Conservation (phyloP, 2,329 filamentous ascomycete species). For the Fusarium sp. region DNA sequence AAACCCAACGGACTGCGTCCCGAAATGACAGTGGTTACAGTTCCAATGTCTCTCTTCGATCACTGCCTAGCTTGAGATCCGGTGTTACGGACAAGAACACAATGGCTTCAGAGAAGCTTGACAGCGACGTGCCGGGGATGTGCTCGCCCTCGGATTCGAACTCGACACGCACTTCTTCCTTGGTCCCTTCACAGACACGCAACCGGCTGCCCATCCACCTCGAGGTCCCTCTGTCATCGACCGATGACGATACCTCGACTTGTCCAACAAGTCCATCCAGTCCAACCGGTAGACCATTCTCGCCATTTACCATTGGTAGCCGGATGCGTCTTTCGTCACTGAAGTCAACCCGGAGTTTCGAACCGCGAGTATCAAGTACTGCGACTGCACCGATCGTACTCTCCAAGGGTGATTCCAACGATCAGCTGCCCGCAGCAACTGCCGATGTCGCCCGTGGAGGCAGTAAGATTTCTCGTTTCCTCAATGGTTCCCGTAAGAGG, state of each 20-base stretch:
- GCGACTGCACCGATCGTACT: conserved; percentile 17
- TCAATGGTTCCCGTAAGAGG: conserved; percentile 35
- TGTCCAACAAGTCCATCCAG: conserved; percentile 34
- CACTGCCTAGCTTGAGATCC: conserved; percentile 54
- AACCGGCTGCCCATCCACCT: conserved; percentile 34
- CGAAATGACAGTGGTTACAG: conserved; percentile 72
- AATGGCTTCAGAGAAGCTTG: conserved; percentile 35
- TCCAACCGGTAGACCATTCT: conserved; percentile 28
- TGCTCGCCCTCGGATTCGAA: conserved; percentile 32
- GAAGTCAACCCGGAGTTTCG: conserved; percentile 32
- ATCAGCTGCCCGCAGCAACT: neutral
- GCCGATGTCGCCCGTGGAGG: conserved; percentile 1
- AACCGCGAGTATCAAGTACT: conserved; percentile 24
- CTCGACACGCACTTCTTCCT: conserved; percentile 36
- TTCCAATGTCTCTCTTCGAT: conserved; percentile 68
- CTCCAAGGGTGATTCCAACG: conserved; percentile 1
- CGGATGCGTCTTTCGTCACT: conserved; percentile 38
- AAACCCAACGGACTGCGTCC: conserved; percentile 58
- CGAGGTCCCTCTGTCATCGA: conserved; percentile 29
- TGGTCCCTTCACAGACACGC: conserved; percentile 32
- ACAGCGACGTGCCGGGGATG: conserved; percentile 18
- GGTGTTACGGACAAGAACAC: conserved; percentile 35
- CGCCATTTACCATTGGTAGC: conserved; percentile 33
- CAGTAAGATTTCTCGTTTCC: conserved; percentile 34
- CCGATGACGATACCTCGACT: conserved; percentile 33